phyloP scores from a whole-genome alignment of 345 rosid species.

The Balakata baccata region DNA sequence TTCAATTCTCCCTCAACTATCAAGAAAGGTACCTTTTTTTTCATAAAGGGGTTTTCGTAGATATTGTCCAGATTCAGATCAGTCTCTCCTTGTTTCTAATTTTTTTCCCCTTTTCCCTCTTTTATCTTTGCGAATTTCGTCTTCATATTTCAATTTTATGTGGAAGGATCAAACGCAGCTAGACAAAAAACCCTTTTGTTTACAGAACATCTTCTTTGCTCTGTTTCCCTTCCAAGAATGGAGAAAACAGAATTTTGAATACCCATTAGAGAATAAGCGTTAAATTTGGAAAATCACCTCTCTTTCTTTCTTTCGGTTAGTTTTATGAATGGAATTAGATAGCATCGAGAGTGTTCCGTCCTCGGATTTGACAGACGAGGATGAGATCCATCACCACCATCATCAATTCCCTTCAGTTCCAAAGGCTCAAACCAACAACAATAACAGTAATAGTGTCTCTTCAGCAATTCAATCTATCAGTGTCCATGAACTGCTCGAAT shows the following conservation, averaged over 20 bases:
- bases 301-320: neutral
- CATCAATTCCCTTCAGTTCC: slow-evolving; percentile 26
- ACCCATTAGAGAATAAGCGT: slow-evolving; percentile 18
- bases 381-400: slow-evolving; percentile 29
- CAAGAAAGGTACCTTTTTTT: slow-evolving; percentile 19
- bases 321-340: slow-evolving; percentile 30
- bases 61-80: slow-evolving; percentile 4
- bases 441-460: slow-evolving; percentile 11
- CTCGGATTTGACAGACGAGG: slow-evolving; percentile 26
- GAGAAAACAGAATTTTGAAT: slow-evolving; percentile 4
- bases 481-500: slow-evolving; percentile 92
- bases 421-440: slow-evolving; percentile 22
- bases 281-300: slow-evolving; percentile 2
- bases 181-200: neutral
- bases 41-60: neutral
- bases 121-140: slow-evolving; percentile 4
- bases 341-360: slow-evolving; percentile 28
- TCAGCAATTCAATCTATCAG: slow-evolving; percentile 60
- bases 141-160: neutral
- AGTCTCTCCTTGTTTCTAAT: slow-evolving; percentile 2
- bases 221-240: neutral
- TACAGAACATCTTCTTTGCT: neutral
- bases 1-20: slow-evolving; percentile 13
- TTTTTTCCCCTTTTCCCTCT: neutral
- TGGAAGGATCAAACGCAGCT: slow-evolving; percentile 1